A percentile compares a stretch with the other conserved stretches of the same genome.
Evolutionary conservation across 73 alveolate species (phyloP).

Genomic region (Paraurostyla sp.): DNA sequence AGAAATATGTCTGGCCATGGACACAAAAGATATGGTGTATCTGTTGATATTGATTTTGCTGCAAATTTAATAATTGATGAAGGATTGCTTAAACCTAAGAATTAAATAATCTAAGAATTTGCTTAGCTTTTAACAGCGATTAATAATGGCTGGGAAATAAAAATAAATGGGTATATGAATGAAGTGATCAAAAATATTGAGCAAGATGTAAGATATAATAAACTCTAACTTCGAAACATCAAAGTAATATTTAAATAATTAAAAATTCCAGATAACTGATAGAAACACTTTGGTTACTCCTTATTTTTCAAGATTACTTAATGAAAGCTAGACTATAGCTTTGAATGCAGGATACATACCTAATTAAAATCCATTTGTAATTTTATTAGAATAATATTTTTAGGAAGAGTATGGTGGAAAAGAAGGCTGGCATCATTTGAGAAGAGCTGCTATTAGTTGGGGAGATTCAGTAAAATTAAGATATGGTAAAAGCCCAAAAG

Average conservation of each 20-base stretch:
- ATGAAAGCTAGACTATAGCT: conserved; percentile 79
- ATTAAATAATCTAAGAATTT: conserved; percentile 62
- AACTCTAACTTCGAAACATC: conserved; percentile 76
- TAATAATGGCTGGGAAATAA: conserved; percentile 67
- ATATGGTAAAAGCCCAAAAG: conserved; percentile 68
- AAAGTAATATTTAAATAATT: conserved; percentile 65
- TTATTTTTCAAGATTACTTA: conserved; percentile 73
- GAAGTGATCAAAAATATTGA: conserved; percentile 79
- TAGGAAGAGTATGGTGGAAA: conserved; percentile 75
- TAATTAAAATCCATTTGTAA: conserved; percentile 74
- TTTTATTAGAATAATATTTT: not conserved
- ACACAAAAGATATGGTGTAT: conserved; percentile 79
- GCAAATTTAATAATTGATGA: conserved; percentile 73
- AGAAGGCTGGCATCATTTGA: conserved; percentile 78
- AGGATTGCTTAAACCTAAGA: conserved; percentile 67
- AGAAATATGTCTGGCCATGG: conserved; percentile 75
- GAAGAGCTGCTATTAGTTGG: conserved; percentile 84
- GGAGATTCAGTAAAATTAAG: conserved; percentile 81
- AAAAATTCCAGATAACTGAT: conserved; percentile 59
- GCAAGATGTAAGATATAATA: conserved; percentile 75
- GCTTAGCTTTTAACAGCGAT: conserved; percentile 66
- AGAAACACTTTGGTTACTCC: conserved; percentile 77
- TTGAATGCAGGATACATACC: conserved; percentile 83
- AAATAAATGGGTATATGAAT: conserved; percentile 72
- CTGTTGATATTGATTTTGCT: conserved; percentile 75